Percentiles rank a stretch among this genome's conserved stretches.
Evolutionary conservation across 495 filamentous ascomycete genomes (phyloP).

Genomic region (Xylaria flabelliformis): DNA sequence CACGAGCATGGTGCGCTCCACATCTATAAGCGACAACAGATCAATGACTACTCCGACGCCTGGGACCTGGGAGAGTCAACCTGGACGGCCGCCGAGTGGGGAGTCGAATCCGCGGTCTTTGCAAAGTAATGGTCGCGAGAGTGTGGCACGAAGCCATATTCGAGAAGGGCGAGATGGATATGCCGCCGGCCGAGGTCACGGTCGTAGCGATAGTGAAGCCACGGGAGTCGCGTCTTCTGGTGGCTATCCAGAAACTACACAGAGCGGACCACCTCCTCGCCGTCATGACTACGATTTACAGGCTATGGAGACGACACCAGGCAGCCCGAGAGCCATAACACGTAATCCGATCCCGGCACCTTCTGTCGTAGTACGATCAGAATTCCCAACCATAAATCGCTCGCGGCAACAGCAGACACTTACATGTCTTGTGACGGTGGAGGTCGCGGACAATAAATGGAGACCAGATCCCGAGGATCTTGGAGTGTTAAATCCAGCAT

Average conservation of each 20-base stretch:
- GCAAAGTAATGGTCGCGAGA: slow-evolving; percentile 42
- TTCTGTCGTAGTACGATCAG: slow-evolving; percentile 88
- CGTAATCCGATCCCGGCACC: slow-evolving; percentile 93
- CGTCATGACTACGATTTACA: slow-evolving; percentile 96
- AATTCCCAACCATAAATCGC: slow-evolving; percentile 91
- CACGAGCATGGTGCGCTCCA: slow-evolving; percentile 89
- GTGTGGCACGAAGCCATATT: slow-evolving; percentile 46
- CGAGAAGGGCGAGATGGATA: slow-evolving; percentile 70
- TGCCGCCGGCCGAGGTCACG: slow-evolving; percentile 66
- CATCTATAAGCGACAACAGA: slow-evolving; percentile 70
- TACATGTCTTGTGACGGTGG: slow-evolving; percentile 92
- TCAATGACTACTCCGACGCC: slow-evolving; percentile 56
- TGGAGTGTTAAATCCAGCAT: slow-evolving; percentile 60
- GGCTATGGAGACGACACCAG: slow-evolving; percentile 89
- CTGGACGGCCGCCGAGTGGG: slow-evolving; percentile 54
- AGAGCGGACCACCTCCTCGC: slow-evolving; percentile 63
- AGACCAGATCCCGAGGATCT: slow-evolving; percentile 84
- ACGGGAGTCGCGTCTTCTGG: slow-evolving; percentile 76
- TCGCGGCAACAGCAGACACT: slow-evolving; percentile 94
- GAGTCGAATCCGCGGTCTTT: slow-evolving; percentile 52
- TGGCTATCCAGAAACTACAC: slow-evolving; percentile 73
- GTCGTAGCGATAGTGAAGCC: slow-evolving; percentile 71
- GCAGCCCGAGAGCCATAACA: slow-evolving; percentile 72
- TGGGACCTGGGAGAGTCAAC: slow-evolving; percentile 57
- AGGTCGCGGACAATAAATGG: slow-evolving; percentile 95